These are phyloP conservation scores for Polyporus arcularius DNA, from an alignment of 768 basidiomycete genomes.

Conservation along the genomic window DNA sequence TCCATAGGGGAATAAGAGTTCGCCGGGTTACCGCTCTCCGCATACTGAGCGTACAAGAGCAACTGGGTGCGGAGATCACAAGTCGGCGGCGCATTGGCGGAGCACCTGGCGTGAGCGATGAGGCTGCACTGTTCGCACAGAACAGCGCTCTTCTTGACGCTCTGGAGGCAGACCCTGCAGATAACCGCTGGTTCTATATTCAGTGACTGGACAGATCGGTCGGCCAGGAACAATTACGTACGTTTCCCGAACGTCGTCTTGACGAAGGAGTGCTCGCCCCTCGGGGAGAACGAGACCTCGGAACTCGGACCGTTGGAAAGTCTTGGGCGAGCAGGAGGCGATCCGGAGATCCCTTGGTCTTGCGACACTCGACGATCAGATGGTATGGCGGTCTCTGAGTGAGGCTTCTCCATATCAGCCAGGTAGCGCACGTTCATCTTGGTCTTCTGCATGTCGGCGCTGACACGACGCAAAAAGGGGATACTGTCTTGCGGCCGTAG, in stretches of 20 bases:
- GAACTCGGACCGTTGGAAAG: slow-evolving; percentile 28
- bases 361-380: slow-evolving; percentile 48
- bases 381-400: slow-evolving; percentile 20
- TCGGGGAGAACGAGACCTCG: slow-evolving; percentile 55
- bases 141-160: slow-evolving; percentile 84
- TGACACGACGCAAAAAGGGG: slow-evolving; percentile 91
- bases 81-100: slow-evolving; percentile 69
- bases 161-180: slow-evolving; percentile 80
- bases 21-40: slow-evolving; percentile 61
- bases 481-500: slow-evolving; percentile 92
- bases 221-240: slow-evolving; percentile 43
- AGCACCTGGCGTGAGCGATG: slow-evolving; percentile 82
- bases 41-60: slow-evolving; percentile 76
- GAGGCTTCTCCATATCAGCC: slow-evolving; percentile 45
- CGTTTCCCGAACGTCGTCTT: slow-evolving; percentile 93
- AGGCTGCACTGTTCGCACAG: slow-evolving; percentile 89
- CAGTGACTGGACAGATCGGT: slow-evolving; percentile 7
- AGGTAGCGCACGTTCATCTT: slow-evolving; percentile 56
- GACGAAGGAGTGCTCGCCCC: slow-evolving; percentile 75
- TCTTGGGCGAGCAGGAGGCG: slow-evolving; percentile 19
- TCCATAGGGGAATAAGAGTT: slow-evolving; percentile 57
- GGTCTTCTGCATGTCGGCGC: slow-evolving; percentile 77
- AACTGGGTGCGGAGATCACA: slow-evolving; percentile 83
- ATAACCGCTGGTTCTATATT: slow-evolving; percentile 61
- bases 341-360: slow-evolving; percentile 39